These are phyloP conservation scores for Tolypocladium album DNA, from an alignment of 2,329 filamentous ascomycete species.

Conservation along the genomic window DNA sequence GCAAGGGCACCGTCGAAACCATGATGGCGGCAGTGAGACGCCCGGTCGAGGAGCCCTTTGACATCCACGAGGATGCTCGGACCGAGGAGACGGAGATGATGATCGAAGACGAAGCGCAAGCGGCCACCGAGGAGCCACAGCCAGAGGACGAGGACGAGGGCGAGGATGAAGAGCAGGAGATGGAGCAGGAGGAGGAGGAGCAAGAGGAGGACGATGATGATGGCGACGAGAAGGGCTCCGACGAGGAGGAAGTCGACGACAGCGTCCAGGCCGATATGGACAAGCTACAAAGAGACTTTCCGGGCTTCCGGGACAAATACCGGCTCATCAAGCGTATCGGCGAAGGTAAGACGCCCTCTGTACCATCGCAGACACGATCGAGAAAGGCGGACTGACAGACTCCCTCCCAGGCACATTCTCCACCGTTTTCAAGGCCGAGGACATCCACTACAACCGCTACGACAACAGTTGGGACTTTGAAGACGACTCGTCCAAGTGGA, in stretches of 20 bases:
- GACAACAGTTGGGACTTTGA: conserved; percentile 80
- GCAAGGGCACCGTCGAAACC: neutral
- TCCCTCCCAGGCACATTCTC: conserved; percentile 79
- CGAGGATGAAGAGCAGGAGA: conserved; percentile 14
- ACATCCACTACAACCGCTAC: conserved; percentile 73
- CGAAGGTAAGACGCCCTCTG: conserved; percentile 52
- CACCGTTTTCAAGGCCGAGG: conserved; percentile 97
- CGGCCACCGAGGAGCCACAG: conserved; percentile 12
- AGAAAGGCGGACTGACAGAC: neutral
- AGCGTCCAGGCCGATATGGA: conserved; percentile 77
- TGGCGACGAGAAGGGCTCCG: conserved; percentile 32
- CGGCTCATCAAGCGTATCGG: conserved; percentile 93
- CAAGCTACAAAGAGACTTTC: conserved; percentile 71
- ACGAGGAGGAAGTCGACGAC: conserved; percentile 55
- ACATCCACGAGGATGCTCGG: conserved; percentile 38
- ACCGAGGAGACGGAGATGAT: conserved; percentile 42
- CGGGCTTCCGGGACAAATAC: conserved; percentile 73
- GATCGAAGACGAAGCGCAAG: conserved; percentile 25
- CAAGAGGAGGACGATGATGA: conserved; percentile 28
- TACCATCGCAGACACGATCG: neutral
- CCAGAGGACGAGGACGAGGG: conserved; percentile 16
- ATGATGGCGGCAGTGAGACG: neutral
- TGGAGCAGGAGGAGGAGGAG: conserved; percentile 20
- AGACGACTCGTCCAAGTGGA: conserved; percentile 55
- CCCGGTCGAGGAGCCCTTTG: conserved; percentile 26